Evolutionary conservation across 2,329 filamentous ascomycete genomes (phyloP).

Genomic region (Trichophyton equinum): DNA sequence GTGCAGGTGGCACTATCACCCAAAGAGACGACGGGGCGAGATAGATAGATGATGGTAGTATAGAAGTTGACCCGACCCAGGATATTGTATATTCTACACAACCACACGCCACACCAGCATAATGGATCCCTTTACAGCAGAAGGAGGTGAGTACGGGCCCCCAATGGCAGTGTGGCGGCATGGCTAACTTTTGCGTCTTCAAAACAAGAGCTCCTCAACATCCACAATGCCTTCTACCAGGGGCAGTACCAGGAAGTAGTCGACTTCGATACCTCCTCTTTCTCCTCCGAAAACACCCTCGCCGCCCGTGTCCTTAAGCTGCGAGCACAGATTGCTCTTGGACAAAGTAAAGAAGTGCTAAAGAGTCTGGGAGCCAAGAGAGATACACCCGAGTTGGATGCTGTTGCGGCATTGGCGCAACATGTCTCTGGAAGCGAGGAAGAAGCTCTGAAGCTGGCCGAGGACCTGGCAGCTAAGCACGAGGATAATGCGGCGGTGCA

Average conservation of each 20-base stretch:
- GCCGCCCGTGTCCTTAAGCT: constrained; percentile 66
- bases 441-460: constrained; percentile 49
- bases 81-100: neutral
- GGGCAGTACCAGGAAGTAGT: constrained; percentile 79
- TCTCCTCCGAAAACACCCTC: constrained; percentile 65
- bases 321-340: constrained; percentile 71
- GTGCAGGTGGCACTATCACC: neutral
- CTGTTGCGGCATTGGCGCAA: constrained; percentile 64
- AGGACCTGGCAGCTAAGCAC: constrained; percentile 54
- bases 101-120: constrained; percentile 13
- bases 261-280: constrained; percentile 68
- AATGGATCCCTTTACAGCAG: constrained; percentile 53
- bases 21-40: neutral
- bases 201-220: constrained; percentile 50
- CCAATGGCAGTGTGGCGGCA: constrained; percentile 9
- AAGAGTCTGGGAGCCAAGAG: constrained; percentile 53
- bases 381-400: constrained; percentile 55
- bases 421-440: constrained; percentile 48
- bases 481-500: constrained; percentile 70
- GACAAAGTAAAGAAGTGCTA: constrained; percentile 61
- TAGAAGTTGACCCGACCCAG: too few relatives aligned
- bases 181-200: neutral
- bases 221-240: constrained; percentile 54
- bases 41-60: neutral
- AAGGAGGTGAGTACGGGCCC: constrained; percentile 38